Evolutionary conservation across 108 stramenopile genomes (phyloP), one percentile per base, ranked within the genome.

Genomic region (Schizochytrium sp.): DNA sequence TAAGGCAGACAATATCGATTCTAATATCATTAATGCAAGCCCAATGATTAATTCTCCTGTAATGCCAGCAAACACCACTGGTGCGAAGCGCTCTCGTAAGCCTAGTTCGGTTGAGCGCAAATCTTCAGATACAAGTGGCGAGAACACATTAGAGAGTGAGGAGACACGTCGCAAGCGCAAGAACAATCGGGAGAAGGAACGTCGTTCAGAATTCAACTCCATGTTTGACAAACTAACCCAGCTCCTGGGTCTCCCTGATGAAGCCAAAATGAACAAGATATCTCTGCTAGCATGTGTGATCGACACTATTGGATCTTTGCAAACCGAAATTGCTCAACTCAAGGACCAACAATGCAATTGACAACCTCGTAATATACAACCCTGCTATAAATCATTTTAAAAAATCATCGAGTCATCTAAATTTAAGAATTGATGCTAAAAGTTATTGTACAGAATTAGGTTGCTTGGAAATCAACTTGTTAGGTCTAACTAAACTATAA

Each of bases 221-320:
- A 83, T 83, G 73, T 83, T 83, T 19, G 73, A 83, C 73, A 83
- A 19, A 19, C 73, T 83, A 19, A 83, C 47, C 50, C 73, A 53
- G 50, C 49, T 53, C 73, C 73, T 83, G 28, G 73, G 50, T 4
- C 46, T 83, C 50, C 73, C 73, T n/a, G 46, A 47, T 4, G 73
- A 83, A 28, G 50, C 50, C 15, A 83, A 83, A 53, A 47, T 83
- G 46, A 53, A 83, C 50, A 83, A 83, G 19, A 83, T 83, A 46
- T 83, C 73, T 8, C 44, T 83, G 49, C 50, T 83, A 5, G 46
- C 73, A 17, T 53, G 49, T 38, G 40, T 50, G 28, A 83, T 83
- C 12, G 73, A 53, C 19, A 83, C 73, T n/a, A 83, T 83, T 50
- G 73, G n/a, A 4, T 53, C 46, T 17, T 50, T 83, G 28, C 46